Evolutionary conservation across 805 yeast genomes (phyloP).

Genomic region (Nadsonia fulvescens): DNA sequence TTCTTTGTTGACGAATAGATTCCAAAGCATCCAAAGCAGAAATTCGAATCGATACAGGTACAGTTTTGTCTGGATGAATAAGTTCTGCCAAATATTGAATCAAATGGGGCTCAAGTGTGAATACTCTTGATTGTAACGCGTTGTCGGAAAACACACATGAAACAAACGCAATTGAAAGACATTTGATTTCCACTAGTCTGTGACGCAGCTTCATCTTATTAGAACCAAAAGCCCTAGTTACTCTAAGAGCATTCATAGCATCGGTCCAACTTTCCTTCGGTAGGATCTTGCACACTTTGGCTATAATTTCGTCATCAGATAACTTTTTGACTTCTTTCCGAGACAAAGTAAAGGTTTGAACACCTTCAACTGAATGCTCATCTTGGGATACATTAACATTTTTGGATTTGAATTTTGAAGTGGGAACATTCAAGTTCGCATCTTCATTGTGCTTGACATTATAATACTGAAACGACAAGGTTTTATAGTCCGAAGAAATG

Average conservation of each 20-base stretch:
- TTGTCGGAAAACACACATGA: conserved; percentile 39
- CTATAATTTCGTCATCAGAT: conserved; percentile 12
- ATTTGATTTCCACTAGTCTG: conserved; percentile 42
- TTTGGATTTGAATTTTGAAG: too few relatives aligned
- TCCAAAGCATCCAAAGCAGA: conserved; percentile 53
- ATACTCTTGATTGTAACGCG: conserved; percentile 42
- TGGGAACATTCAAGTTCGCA: too few relatives aligned
- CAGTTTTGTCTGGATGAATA: conserved; percentile 39
- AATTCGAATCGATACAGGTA: conserved; percentile 35
- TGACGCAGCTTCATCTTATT: conserved; percentile 36
- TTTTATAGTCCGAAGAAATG: conserved; percentile 12
- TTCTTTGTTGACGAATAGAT: conserved; percentile 44
- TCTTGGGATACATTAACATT: too few relatives aligned
- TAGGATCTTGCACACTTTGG: conserved; percentile 9
- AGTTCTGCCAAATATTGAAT: conserved; percentile 54
- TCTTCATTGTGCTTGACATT: too few relatives aligned
- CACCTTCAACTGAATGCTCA: conserved; percentile 22
- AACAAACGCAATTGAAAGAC: conserved; percentile 47
- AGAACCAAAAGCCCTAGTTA: conserved; percentile 56
- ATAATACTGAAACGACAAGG: conserved; percentile 15
- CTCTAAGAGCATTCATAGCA: conserved; percentile 40
- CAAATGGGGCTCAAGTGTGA: conserved; percentile 56
- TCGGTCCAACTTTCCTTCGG: conserved; percentile 51
- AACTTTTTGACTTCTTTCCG: conserved; percentile 38
- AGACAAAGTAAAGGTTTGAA: conserved; percentile 32